A percentile compares a stretch with the other conserved stretches of the same genome.
phyloP scores from a whole-genome alignment of 805 yeast species.

The Ogataea corticis region DNA sequence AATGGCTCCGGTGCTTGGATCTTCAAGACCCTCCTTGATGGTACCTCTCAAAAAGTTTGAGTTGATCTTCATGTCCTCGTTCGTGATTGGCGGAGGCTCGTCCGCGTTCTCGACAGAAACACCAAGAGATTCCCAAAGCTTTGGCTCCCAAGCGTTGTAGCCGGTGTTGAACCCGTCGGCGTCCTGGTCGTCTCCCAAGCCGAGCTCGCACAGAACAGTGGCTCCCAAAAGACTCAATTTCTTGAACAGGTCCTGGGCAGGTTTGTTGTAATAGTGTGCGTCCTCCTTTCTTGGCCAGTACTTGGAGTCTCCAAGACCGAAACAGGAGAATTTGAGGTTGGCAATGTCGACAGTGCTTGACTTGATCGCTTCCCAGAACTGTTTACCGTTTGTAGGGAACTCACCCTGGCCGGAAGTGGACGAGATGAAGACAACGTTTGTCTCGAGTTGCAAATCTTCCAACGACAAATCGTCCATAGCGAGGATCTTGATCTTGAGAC shows the following conservation, averaged over 20 bases:
- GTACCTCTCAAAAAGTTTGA: conserved; percentile 92
- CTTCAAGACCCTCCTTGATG: conserved; percentile 80
- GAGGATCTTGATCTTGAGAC: conserved; percentile 62
- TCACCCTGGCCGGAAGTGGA: conserved; percentile 89
- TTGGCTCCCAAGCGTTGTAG: conserved; percentile 83
- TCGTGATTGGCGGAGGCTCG: conserved; percentile 86
- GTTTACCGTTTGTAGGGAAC: conserved; percentile 79
- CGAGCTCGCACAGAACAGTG: conserved; percentile 68
- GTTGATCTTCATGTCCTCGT: conserved; percentile 90
- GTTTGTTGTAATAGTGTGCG: conserved; percentile 90
- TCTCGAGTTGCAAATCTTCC: conserved; percentile 73
- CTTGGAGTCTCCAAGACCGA: conserved; percentile 79
- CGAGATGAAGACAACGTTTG: conserved; percentile 65
- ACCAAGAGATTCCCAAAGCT: conserved; percentile 84
- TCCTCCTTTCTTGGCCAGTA: conserved; percentile 99
- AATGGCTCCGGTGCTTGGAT: conserved; percentile 86
- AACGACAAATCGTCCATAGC: conserved; percentile 72
- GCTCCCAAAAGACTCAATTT: conserved; percentile 74
- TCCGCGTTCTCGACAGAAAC: conserved; percentile 88
- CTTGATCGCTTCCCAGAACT: conserved; percentile 72
- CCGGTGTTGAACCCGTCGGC: conserved; percentile 95
- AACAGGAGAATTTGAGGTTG: conserved; percentile 56
- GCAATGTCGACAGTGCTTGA: conserved; percentile 66
- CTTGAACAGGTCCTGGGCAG: conserved; percentile 69
- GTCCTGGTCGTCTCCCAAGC: conserved; percentile 96